Evolutionary conservation across 1,284 basidiomycete genomes (phyloP).

Genomic region (Pascua sp.): DNA sequence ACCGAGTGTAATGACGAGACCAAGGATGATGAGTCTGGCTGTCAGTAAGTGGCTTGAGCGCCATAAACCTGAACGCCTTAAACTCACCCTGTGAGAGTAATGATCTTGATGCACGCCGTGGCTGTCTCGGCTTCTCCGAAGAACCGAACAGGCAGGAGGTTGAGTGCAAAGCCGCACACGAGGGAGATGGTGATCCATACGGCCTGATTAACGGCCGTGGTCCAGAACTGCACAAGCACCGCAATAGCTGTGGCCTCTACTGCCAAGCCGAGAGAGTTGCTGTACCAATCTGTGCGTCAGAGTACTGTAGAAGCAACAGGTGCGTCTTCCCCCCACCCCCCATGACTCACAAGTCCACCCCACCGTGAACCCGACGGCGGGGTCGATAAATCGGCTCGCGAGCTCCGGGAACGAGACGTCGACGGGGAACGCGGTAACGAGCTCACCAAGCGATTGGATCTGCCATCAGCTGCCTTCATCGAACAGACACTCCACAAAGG

Average conservation of each 20-base stretch:
- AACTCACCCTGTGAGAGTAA: constrained; percentile 2
- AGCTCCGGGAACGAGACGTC: constrained; percentile 13
- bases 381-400: constrained; percentile 16
- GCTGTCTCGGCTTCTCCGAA: constrained; percentile 17
- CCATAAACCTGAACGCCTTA: no score
- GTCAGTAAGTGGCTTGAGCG: no score
- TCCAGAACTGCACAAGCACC: constrained; percentile 11
- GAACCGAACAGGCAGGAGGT: constrained; percentile 11
- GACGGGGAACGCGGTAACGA: constrained; percentile 12
- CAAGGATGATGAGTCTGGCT: constrained; percentile 2
- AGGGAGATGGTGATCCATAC: constrained; percentile 6
- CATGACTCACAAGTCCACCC: constrained; percentile 10
- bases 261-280: constrained; percentile 9
- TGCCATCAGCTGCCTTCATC: constrained; percentile 7
- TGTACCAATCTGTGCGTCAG: constrained; percentile 28
- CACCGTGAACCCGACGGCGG: constrained; percentile 14
- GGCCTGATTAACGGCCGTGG: constrained; percentile 5
- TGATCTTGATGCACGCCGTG: constrained; percentile 16
- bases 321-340: constrained; percentile 3
- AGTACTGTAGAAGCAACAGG: not conserved
- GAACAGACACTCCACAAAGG: not conserved
- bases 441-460: constrained; percentile 15
- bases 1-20: constrained; percentile 16
- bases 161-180: constrained; percentile 3
- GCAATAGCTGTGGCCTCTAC: constrained; percentile 10